Conservation (phyloP, 1,284 basidiomycete species). For the Tylopilus sp. region DNA sequence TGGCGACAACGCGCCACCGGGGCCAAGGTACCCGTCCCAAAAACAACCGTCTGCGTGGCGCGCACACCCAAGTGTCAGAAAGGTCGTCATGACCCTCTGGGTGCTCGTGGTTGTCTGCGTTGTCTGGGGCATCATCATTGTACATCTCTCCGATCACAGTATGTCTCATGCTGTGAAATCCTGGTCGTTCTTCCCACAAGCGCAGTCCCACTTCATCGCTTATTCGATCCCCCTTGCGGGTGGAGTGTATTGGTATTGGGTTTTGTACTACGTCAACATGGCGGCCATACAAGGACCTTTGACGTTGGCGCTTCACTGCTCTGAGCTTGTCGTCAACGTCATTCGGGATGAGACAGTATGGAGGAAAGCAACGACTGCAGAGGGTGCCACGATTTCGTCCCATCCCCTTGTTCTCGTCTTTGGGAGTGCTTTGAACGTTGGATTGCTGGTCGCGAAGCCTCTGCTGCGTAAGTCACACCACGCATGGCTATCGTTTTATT, state of each 20-base stretch:
- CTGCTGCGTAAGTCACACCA: conserved; percentile 25
- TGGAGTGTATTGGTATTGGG: conserved; percentile 26
- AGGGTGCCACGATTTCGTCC: conserved; percentile 15
- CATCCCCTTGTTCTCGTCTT: conserved; percentile 27
- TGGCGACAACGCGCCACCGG: conserved; percentile 1
- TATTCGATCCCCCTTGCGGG: conserved; percentile 25
- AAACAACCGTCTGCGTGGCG: conserved; percentile 32
- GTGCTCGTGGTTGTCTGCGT: conserved; percentile 18
- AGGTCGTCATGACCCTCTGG: conserved; percentile 25
- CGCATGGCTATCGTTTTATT: not conserved
- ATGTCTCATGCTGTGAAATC: conserved; percentile 7
- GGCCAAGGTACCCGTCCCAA: conserved; percentile 17
- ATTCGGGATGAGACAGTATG: conserved; percentile 31
- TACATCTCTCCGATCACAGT: conserved; percentile 13
- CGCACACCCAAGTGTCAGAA: conserved; percentile 21
- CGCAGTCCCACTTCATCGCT: conserved; percentile 22
- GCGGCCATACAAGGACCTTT: conserved; percentile 29
- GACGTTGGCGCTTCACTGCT: conserved; percentile 32
- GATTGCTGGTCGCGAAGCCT: conserved; percentile 24
- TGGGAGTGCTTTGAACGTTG: conserved; percentile 14
- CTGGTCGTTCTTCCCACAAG: conserved; percentile 32
- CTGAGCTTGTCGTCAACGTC: conserved; percentile 32
- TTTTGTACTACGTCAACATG: conserved; percentile 28
- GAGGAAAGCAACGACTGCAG: conserved; percentile 20
- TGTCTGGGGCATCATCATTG: conserved; percentile 26